Evolutionary conservation across 176 grass and related monocot species (phyloP), one percentile per base, ranked within the genome.

Genomic region (Triticum timopheevii): DNA sequence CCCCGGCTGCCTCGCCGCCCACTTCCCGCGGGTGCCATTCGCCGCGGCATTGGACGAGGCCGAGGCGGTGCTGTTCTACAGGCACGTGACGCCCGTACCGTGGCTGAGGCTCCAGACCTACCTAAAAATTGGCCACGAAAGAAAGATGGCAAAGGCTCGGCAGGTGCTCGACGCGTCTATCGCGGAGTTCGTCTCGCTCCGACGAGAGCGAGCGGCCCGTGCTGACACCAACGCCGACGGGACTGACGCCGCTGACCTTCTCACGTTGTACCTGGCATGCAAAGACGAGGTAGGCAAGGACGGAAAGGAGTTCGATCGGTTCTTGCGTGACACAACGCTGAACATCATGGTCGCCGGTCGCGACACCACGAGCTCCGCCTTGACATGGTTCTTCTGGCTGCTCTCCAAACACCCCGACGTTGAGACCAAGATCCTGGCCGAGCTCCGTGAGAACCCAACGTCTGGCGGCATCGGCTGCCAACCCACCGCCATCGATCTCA

Each of bases 381-480:
- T 93, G 23, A 91, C 95, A 0, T 97, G 95, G 95, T 91, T 97
- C 89, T 97, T 97, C 86, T 97, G 85, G 65, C 82, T 97, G 16
- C 86, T 97, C 64, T 45, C 89, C 65, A 84, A 76, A 16, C 90
- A 97, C 89, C 93, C 91, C 2, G 39, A 71, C 25, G 89, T 88
- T 1, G 85, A 97, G 87, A 31, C 80, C 33, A 90, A 33, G 82
- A 90, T 97, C 77, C 81, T 97, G 20, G 45, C 85, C 42, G 95
- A 97, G 71, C 84, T 97, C 45, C 82, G 65, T 8, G 13, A 49
- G 47, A 49, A 49, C 45, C 3, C 3, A 13, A 1, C 13, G 45
- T 47, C 45, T 47, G 42, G 40, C 10, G 40, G 40, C 40, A 59
- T 40, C 8, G 44, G 45, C 45, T 13, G 12, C 12, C 45, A 49